These are phyloP conservation scores for Tulasnella sp. DNA, from an alignment of 768 basidiomycete species.

Conservation along the genomic window DNA sequence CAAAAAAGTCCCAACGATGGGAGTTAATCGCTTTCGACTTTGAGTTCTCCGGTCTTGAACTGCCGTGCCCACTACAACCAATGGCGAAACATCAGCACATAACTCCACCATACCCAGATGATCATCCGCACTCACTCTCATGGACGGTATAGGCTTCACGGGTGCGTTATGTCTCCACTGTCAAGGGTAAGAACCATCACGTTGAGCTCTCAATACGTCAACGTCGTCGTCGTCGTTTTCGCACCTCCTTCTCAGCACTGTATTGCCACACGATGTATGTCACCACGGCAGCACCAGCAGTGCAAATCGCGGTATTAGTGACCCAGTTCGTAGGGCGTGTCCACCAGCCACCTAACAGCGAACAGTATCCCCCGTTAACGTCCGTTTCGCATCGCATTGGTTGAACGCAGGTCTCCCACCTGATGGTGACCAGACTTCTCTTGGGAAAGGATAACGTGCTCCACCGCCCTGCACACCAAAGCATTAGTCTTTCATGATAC, in stretches of 20 bases:
- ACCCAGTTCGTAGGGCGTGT: slow-evolving; percentile 83
- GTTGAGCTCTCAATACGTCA: neutral
- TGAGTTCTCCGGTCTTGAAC: slow-evolving; percentile 24
- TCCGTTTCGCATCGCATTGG: neutral
- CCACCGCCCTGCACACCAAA: slow-evolving; percentile 57
- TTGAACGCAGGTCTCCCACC: slow-evolving; percentile 33
- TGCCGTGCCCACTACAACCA: slow-evolving; percentile 39
- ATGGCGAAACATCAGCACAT: neutral
- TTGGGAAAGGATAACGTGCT: slow-evolving; percentile 82
- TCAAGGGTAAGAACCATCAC: neutral
- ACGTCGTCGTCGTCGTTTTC: slow-evolving; percentile 20
- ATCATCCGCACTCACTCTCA: slow-evolving; percentile 40
- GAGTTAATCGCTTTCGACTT: neutral
- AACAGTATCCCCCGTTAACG: neutral
- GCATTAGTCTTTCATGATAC: neutral
- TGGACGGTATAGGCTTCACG: slow-evolving; percentile 62
- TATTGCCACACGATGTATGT: slow-evolving; percentile 59
- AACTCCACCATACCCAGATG: neutral
- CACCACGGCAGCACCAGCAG: slow-evolving; percentile 53
- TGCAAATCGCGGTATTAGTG: slow-evolving; percentile 65
- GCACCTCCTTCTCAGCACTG: slow-evolving; percentile 72
- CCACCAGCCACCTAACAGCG: slow-evolving; percentile 86
- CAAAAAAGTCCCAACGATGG: too few species aligned
- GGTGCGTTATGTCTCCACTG: slow-evolving; percentile 53
- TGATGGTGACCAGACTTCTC: slow-evolving; percentile 89